These are phyloP conservation scores for Pseudogymnoascus sp. DNA, from an alignment of 2,329 filamentous ascomycete genomes.

Conservation along the genomic window DNA sequence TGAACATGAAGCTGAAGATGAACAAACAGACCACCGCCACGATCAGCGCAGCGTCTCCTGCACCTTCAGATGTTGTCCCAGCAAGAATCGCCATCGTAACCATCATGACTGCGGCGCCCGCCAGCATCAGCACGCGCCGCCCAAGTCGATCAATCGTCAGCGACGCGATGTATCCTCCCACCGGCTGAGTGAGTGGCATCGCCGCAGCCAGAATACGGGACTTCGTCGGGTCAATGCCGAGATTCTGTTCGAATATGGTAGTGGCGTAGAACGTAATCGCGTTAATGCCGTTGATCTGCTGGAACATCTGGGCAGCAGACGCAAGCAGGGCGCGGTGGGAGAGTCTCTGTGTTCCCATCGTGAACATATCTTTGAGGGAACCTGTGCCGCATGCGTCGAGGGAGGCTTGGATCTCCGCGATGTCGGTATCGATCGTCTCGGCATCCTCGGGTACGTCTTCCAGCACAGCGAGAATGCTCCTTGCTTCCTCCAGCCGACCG, in stretches of 20 bases:
- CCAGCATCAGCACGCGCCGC: conserved; percentile 59
- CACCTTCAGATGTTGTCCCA: conserved; percentile 21
- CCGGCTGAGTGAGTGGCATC: conserved; percentile 18
- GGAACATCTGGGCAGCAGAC: conserved; percentile 38
- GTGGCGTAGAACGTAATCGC: conserved; percentile 36
- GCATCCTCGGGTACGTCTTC: conserved; percentile 31
- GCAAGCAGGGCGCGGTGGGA: conserved; percentile 42
- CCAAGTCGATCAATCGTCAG: conserved; percentile 63
- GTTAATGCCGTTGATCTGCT: conserved; percentile 38
- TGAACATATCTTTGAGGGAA: conserved; percentile 33
- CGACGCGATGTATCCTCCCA: conserved; percentile 19
- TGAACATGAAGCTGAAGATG: conserved; percentile 19
- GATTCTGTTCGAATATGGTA: conserved; percentile 40
- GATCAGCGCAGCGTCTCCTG: background rate
- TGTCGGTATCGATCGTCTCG: conserved; percentile 9
- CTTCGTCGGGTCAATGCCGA: conserved; percentile 37
- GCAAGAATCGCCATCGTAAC: conserved; percentile 53
- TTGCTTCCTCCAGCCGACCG: conserved; percentile 30
- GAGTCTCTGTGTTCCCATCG: conserved; percentile 40
- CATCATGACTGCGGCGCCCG: conserved; percentile 54
- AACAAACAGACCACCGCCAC: conserved; percentile 19
- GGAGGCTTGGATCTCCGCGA: conserved; percentile 37
- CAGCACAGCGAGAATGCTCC: conserved; percentile 27
- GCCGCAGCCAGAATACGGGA: conserved; percentile 46
- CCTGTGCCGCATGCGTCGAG: conserved; percentile 50